Base-by-base conservation (phyloP, 2,329 filamentous ascomycete species). In the Grosmannia huntii region DNA sequence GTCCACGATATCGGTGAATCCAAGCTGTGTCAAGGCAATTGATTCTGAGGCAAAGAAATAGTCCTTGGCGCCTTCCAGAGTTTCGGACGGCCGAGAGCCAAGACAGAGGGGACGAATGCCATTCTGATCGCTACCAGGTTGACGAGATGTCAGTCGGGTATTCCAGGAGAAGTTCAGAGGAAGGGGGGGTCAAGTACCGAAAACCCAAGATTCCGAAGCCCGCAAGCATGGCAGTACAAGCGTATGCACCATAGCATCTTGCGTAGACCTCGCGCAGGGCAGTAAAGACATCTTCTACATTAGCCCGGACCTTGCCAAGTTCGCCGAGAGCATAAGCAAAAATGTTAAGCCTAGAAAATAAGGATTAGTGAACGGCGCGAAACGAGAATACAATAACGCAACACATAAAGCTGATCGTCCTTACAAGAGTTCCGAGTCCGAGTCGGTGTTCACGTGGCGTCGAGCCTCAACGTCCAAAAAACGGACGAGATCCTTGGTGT, bases 41-140 rank as follows among this genome's bases (percentile, higher is more conserved):
- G 87, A 92, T 71, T 96, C 90, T 0, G 90, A 95, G 1, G 90
- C 89, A 76, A 96, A 82, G 80, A 96, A 90, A 74, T 95, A 96
- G 5, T 96, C 90, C 60, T 73, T 85, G 6, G 83, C 84, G 3
- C 80, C 76, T 41, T 81, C 77, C 46, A 83, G 60, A 0, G 78
- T 86, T 16, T 76, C 71, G 1, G 87, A 90, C 1, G 82, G 79
- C 57, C 90, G 81, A 54, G 84, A 87, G 49, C 90, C 90, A 11
- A 95, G 74, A 53, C 88, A 82, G 63, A 96, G 81, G 3, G 90
- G 90, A 14, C 90, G 87, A 67, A 95, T 95, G 62, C 89, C 89
- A 66, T 90, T 83, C 6, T 83, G 75, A 68, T 95, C 89, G 62
- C 89, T 59, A 6, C 21, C 7, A 46, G 4, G 11, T n/a, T 19